Evolutionary conservation across 169 alveolate genomes (phyloP).

Genomic region (Babesia ovis): DNA sequence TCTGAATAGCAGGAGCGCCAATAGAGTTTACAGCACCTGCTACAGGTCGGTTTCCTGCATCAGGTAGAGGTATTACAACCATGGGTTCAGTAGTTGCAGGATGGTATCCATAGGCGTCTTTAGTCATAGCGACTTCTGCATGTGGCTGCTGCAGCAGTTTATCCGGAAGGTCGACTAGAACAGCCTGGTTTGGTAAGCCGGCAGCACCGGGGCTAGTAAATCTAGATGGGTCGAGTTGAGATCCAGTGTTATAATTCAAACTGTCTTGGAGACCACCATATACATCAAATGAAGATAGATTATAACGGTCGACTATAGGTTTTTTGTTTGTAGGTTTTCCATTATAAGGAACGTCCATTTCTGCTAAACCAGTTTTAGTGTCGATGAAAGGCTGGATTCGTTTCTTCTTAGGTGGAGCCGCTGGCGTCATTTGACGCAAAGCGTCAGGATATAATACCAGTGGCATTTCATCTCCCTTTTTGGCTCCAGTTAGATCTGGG

Average conservation of each 20-base stretch:
- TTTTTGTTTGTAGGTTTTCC: neutral
- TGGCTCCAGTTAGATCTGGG: neutral
- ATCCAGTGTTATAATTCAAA: neutral
- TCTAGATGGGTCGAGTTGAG: neutral
- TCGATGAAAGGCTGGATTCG: neutral
- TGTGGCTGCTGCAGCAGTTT: neutral
- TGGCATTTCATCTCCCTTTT: conserved; percentile 21
- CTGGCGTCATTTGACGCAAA: neutral
- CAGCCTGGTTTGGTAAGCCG: neutral
- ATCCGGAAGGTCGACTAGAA: conserved; percentile 17
- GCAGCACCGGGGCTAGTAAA: neutral
- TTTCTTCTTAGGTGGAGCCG: too few species aligned
- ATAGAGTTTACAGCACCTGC: neutral
- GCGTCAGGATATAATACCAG: conserved; percentile 1
- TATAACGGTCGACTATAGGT: neutral
- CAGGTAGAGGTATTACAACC: neutral
- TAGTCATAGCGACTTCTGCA: neutral
- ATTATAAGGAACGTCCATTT: neutral
- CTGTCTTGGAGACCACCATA: too few species aligned
- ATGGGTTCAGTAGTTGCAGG: neutral
- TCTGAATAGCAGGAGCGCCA: neutral
- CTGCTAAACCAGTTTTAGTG: neutral
- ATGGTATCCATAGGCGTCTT: neutral
- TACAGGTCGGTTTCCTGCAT: too few species aligned
- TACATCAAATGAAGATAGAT: neutral